phyloP scores from a whole-genome alignment of 495 filamentous ascomycete genomes.

The Penicillium bialowiezense region DNA sequence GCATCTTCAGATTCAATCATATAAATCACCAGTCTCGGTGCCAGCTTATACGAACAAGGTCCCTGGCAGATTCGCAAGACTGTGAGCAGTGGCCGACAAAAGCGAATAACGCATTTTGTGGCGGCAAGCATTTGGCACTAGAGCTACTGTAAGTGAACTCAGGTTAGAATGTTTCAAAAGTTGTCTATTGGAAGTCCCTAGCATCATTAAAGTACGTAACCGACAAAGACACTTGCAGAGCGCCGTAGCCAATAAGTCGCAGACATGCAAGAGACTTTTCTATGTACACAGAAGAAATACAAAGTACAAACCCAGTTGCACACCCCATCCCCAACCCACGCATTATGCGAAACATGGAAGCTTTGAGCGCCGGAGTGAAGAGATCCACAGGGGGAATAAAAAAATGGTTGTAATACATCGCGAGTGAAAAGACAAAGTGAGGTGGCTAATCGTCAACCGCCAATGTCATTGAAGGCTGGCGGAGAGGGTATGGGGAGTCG shows the following conservation, averaged over 20 bases:
- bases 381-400: slow-evolving; percentile 32
- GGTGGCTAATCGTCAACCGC: slow-evolving; percentile 25
- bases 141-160: too few species aligned
- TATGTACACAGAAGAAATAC: slow-evolving; percentile 45
- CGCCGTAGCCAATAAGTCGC: slow-evolving; percentile 32
- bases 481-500: slow-evolving; percentile 29
- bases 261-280: slow-evolving; percentile 41
- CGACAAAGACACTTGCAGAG: slow-evolving; percentile 22
- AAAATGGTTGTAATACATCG: slow-evolving; percentile 45
- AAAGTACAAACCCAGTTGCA: slow-evolving; percentile 46
- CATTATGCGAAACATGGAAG: slow-evolving; percentile 45
- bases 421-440: slow-evolving; percentile 27
- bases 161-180: slow-evolving; percentile 7
- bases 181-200: slow-evolving; percentile 31
- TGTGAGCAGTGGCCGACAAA: too few species aligned
- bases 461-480: slow-evolving; percentile 30
- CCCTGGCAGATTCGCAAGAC: too few species aligned
- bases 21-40: too few species aligned
- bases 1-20: too few species aligned
- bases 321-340: slow-evolving; percentile 45
- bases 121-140: too few species aligned
- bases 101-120: too few species aligned
- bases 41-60: too few species aligned
- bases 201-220: slow-evolving; percentile 36
- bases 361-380: slow-evolving; percentile 51